Evolutionary conservation across 306 rosid genomes (phyloP), one percentile per base, ranked within the genome.

Genomic region (Herpetospermum pedunculosum): DNA sequence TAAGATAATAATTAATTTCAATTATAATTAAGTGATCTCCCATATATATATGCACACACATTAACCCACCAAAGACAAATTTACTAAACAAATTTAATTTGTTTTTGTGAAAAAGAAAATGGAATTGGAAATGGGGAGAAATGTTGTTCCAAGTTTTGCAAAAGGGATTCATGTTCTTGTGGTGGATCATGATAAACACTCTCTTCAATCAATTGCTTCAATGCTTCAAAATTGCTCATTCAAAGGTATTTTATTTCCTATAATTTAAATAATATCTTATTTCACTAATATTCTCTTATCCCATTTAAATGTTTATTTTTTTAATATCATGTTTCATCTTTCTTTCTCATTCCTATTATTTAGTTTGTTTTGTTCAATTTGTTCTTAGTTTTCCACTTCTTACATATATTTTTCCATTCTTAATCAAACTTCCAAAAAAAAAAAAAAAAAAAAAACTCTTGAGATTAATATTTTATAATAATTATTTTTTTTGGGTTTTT

Each of bases 181-280:
- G 54, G 40, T 86, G 3, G 87, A 86, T 78, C 59, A 76, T 58
- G 83, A 84, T 14, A n/a, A 44, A 44, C 0, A 40, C 11, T 64
- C 86, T 18, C 83, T 83, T 34, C 5, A 25, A 8, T 23, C 70
- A 35, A 72, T 77, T 5, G 55, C 84, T 29, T 41, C 81, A 19
- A 52, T 78, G 70, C 87, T 88, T 55, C 53, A 82, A 70, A 72
- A 70, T 15, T 82, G 54, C 48, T 80, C 93, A 2, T 88, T 75
- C 71, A 67, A 41, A 38, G 72, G 72, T 67, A 67, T 65, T 35
- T 16, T 0, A 23, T 48, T 50, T 48, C 10, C 23, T 29, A 4
- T 19, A 12, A 7, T 53, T 53, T 23, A n/a, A 53, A 23, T 25
- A 8, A 53, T 6, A 23, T 16, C 4, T 28, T 16, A 29, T 58